Evolutionary conservation across 257 asterid genomes (phyloP).

Genomic region (Petunia axillaris): DNA sequence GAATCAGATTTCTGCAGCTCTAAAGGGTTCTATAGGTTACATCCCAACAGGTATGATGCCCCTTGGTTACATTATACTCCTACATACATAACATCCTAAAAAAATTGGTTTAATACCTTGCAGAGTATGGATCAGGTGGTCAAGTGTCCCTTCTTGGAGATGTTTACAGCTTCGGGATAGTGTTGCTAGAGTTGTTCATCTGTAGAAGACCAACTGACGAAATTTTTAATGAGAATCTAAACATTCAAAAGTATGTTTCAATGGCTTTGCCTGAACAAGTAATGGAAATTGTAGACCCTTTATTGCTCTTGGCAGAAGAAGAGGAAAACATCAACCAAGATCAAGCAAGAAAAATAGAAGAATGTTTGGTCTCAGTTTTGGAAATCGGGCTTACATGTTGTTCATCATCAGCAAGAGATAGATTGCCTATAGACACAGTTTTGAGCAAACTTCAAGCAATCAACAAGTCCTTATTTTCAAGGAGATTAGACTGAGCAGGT

Average conservation of each 20-base stretch:
- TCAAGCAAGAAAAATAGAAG: conserved; percentile 21
- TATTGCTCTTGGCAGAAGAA: conserved; percentile 27
- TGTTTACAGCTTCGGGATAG: conserved; percentile 46
- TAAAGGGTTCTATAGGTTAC: conserved; percentile 52
- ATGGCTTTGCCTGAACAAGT: conserved; percentile 35
- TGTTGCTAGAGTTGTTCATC: conserved; percentile 39
- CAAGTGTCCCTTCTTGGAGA: conserved; percentile 41
- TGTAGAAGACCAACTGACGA: conserved; percentile 43
- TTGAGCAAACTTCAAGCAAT: conserved; percentile 32
- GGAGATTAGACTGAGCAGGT: neutral
- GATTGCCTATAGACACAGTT: conserved; percentile 31
- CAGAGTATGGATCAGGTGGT: conserved; percentile 47
- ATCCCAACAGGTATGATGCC: conserved; percentile 43
- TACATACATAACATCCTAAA: neutral
- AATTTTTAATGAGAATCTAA: conserved; percentile 28
- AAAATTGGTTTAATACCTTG: neutral
- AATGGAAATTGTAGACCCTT: conserved; percentile 32
- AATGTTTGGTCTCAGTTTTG: conserved; percentile 31
- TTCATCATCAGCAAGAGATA: conserved; percentile 27
- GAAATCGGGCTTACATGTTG: conserved; percentile 37
- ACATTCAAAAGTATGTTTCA: conserved; percentile 31
- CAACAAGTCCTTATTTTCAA: conserved; percentile 20
- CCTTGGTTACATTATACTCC: neutral
- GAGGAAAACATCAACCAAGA: conserved; percentile 20
- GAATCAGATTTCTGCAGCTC: conserved; percentile 27